Base-by-base conservation (phyloP, 2,329 filamentous ascomycete species). In the Chaetomiaceae sp. region DNA sequence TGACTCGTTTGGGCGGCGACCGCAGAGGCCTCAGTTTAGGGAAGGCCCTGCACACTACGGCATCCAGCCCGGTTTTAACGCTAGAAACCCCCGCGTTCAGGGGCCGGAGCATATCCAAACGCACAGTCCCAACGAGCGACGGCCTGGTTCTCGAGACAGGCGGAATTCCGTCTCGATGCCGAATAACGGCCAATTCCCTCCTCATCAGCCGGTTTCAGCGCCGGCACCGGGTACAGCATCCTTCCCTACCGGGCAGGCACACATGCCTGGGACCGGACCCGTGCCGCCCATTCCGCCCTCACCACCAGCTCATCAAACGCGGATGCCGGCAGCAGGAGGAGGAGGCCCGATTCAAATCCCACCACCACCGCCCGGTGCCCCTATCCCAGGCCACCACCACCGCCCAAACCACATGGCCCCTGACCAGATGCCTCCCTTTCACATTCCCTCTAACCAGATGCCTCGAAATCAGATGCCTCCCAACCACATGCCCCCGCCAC, bases 21-120 rank as follows among this genome's bases (percentile, higher is more conserved):
- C 6, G 16, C 36, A 16, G 36, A 47, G 32, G 18, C 11, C 50
- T 23, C 29, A 14, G 16, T 44, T 40, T 36, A 40, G 11, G 16
- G 43, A 49, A 10, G 20, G 33, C 7, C 37, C 33, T 14, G 43
- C 40, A 4, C 48, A 55, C 27, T 54, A 51, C 13, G 48, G 48
- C 23, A 46, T 54, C 29, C 51, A 14, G 32, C 48, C 48, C 34
- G 29, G 30, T 14, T 36, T 25, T 20, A 3, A 9, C 18, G 2
- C 13, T 18, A 27, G 7, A n/a, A 32, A 4, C 5, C n/a, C 10
- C 20, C 23, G 9, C 25, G 5, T 9, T 27, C 25, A 43, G 13
- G 29, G 23, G 21, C 25, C 50, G 21, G 33, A 45, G 9, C 32
- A 51, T 23, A 50, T 45, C 25, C 43, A 48, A 5, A 37, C 51